Base-by-base conservation (phyloP, 805 yeast species). In the Saturnispora dispora region DNA sequence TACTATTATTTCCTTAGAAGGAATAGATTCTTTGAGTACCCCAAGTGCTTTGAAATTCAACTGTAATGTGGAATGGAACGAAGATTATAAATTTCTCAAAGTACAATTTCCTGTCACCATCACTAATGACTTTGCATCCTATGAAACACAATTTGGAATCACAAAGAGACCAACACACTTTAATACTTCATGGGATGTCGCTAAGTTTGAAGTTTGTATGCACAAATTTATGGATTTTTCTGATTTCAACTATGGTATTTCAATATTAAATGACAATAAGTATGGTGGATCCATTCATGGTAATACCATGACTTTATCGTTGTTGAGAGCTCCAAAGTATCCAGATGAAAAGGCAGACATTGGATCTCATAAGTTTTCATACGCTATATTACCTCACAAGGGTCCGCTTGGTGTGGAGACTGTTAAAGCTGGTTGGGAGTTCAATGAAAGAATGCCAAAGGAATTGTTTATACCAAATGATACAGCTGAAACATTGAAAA, bases 311-410 rank as follows among this genome's bases (percentile, higher is more conserved):
- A 81, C 96, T 46, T 72, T 93, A 47, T 87, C 96, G 1, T 71
- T 93, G 55, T 70, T 91, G 61, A 81, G 99, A 63, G 80, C 96
- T 13, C 89, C 99, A 30, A 91, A 93, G 68, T 86, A 88, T 20
- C 99, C 99, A 0, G 99, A 91, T 74, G 90, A 83, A 8, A 75
- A 81, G 63, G 97, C 98, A 8, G 99, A 91, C 65, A 88, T 93
- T 86, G 98, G 96, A 3, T 63, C 70, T 18, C 99, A 91, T 66
- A 72, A 71, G 52, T 85, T 93, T 70, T 81, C 81, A 55, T 93
- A 90, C 67, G 95, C 95, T 0, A 67, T 91, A 36, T 77, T 79
- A 53, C 97, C 98, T 4, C 99, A 91, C 65, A 58, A 62, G 20
- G 96, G 96, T 3, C 67, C 76, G 0, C 70, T 91, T 46, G 73